Conservation (phyloP, 768 basidiomycete genomes). For the Suillus lakei region DNA sequence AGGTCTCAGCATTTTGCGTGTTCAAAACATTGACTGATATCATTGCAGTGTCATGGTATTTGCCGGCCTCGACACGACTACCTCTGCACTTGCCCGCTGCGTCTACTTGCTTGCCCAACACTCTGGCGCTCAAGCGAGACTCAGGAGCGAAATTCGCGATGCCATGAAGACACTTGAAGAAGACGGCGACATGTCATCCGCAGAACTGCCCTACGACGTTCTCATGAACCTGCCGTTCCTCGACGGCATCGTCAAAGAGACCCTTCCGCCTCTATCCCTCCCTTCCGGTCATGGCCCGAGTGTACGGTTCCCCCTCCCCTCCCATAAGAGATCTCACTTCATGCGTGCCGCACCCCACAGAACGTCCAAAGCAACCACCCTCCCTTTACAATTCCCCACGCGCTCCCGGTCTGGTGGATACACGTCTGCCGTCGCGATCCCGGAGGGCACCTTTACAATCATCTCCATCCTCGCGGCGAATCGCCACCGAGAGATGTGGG, state of each 20-base stretch:
- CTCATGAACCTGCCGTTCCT: constrained; percentile 41
- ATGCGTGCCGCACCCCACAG: constrained; percentile 34
- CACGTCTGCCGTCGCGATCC: constrained; percentile 20
- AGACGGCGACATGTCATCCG: not conserved
- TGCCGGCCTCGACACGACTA: constrained; percentile 51
- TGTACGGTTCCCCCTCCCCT: constrained; percentile 21
- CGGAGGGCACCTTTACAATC: constrained; percentile 39
- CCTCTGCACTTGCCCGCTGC: constrained; percentile 41
- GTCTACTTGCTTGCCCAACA: constrained; percentile 42
- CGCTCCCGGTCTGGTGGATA: constrained; percentile 39
- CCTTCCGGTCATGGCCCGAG: constrained; percentile 17
- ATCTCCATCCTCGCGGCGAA: constrained; percentile 45
- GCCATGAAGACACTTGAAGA: constrained; percentile 16
- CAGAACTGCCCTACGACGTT: constrained; percentile 41
- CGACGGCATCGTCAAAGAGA: constrained; percentile 45
- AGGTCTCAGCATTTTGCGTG: constrained; percentile 17
- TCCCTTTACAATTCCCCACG: constrained; percentile 47
- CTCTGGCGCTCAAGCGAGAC: constrained; percentile 42
- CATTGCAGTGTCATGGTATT: constrained; percentile 44
- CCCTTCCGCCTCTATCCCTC: constrained; percentile 41
- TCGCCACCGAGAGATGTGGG: constrained; percentile 48
- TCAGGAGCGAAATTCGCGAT: constrained; percentile 40
- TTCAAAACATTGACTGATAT: not conserved
- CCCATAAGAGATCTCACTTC: not conserved
- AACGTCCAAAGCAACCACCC: constrained; percentile 37